Conservation (phyloP, 179 eudicot genomes). For the Pouteria campechiana region DNA sequence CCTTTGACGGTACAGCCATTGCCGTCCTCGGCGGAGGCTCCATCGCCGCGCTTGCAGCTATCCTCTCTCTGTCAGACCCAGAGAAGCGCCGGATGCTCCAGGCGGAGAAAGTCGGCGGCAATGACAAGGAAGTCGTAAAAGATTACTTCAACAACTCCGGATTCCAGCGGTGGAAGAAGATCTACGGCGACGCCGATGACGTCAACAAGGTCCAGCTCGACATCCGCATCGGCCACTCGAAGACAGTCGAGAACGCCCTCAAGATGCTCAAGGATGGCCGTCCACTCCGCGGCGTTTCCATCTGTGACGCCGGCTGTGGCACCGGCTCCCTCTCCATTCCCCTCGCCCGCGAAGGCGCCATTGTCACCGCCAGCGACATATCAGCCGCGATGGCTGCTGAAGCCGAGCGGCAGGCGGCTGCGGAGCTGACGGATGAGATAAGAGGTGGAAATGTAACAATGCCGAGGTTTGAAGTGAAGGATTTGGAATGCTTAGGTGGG, state of each 20-base stretch:
- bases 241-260: slow-evolving; percentile 77
- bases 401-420: slow-evolving; percentile 53
- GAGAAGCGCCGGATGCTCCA: slow-evolving; percentile 74
- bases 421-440: too few species aligned
- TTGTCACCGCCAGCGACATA: slow-evolving; percentile 76
- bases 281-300: slow-evolving; percentile 43
- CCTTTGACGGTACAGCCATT: slow-evolving; percentile 38
- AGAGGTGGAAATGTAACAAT: too few species aligned
- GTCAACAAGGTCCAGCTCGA: slow-evolving; percentile 80
- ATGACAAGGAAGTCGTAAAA: slow-evolving; percentile 88
- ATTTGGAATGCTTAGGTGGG: slow-evolving; percentile 81
- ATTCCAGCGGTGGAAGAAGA: slow-evolving; percentile 88
- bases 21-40: slow-evolving; percentile 68
- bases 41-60: slow-evolving; percentile 64
- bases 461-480: slow-evolving; percentile 91
- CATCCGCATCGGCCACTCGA: slow-evolving; percentile 74
- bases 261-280: slow-evolving; percentile 71
- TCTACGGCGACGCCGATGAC: slow-evolving; percentile 81
- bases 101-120: slow-evolving; percentile 90
- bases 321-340: slow-evolving; percentile 80
- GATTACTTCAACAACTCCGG: slow-evolving; percentile 88
- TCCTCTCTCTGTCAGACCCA: slow-evolving; percentile 61
- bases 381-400: slow-evolving; percentile 97
- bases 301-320: slow-evolving; percentile 98
- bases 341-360: slow-evolving; percentile 69